Percentiles rank a stretch among this genome's conserved stretches.
phyloP scores from a whole-genome alignment of 805 yeast genomes.

The Metschnikowia baotianmanensis region DNA sequence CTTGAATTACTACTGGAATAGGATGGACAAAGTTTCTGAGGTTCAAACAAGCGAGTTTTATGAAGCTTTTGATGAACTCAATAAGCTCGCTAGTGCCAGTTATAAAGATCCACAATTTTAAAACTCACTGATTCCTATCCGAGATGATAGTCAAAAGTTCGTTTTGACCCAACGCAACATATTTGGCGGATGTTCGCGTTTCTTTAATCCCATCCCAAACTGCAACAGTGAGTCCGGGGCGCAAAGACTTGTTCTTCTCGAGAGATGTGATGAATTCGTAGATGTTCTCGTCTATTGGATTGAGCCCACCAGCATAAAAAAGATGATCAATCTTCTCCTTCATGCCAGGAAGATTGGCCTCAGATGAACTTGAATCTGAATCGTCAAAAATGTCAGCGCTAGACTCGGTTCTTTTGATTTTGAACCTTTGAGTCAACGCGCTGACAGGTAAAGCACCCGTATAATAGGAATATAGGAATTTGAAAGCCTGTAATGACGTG shows the following conservation, averaged over 20 bases:
- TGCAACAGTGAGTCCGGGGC: conserved; percentile 57
- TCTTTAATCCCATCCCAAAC: conserved; percentile 42
- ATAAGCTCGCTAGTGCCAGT: conserved; percentile 51
- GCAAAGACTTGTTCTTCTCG: conserved; percentile 33
- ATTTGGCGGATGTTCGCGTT: conserved; percentile 56
- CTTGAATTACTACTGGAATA: conserved; percentile 48
- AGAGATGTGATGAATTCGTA: conserved; percentile 53
- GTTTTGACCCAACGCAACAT: conserved; percentile 65
- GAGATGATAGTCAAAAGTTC: conserved; percentile 57
- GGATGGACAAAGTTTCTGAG: conserved; percentile 42
- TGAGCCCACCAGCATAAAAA: conserved; percentile 62
- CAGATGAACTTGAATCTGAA: conserved; percentile 1
- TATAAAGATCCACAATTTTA: conserved; percentile 45
- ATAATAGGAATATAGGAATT: conserved; percentile 45
- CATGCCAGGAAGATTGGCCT: conserved; percentile 9
- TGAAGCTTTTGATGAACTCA: conserved; percentile 52
- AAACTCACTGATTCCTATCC: conserved; percentile 7
- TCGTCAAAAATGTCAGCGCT: conserved; percentile 9
- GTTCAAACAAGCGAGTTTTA: conserved; percentile 44
- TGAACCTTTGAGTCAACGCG: conserved; percentile 24
- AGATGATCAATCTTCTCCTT: conserved; percentile 10
- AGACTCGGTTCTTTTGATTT: conserved; percentile 21
- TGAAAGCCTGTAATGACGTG: conserved; percentile 54
- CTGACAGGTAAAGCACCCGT: conserved; percentile 20
- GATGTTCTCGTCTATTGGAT: conserved; percentile 67